phyloP scores from a whole-genome alignment of 768 basidiomycete species.

The Rhodotorula diobovata region DNA sequence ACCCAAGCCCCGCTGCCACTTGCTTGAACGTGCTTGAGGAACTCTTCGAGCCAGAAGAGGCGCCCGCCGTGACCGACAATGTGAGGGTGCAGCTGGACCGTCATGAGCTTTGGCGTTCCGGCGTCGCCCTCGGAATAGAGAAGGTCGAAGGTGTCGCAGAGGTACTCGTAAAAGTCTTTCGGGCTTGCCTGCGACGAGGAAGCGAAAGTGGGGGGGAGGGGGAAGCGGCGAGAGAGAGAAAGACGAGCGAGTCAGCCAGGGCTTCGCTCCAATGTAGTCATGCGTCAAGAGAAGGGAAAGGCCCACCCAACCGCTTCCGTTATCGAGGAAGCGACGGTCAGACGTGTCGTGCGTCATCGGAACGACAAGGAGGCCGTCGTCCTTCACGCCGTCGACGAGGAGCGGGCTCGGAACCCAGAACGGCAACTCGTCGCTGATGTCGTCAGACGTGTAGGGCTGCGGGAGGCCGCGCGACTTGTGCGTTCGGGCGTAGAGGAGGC shows the following conservation, averaged over 20 bases:
- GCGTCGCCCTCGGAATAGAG: slow-evolving; percentile 34
- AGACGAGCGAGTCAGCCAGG: too few relatives aligned
- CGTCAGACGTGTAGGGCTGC: slow-evolving; percentile 40
- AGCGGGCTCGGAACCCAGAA: slow-evolving; percentile 26
- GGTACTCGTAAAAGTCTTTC: slow-evolving; percentile 18
- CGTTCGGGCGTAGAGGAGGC: slow-evolving; percentile 33
- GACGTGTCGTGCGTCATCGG: slow-evolving; percentile 18
- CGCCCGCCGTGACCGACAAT: slow-evolving; percentile 40
- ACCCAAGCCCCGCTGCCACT: slow-evolving; percentile 37
- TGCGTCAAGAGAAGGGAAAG: not conserved
- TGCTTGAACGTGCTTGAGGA: slow-evolving; percentile 32
- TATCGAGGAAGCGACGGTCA: slow-evolving; percentile 36
- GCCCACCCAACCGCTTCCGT: slow-evolving; percentile 40
- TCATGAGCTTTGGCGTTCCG: slow-evolving; percentile 33
- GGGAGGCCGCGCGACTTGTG: slow-evolving; percentile 37
- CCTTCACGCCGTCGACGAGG: slow-evolving; percentile 13
- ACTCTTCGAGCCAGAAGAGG: slow-evolving; percentile 28
- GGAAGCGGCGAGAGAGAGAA: too few relatives aligned
- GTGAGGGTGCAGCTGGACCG: slow-evolving; percentile 42
- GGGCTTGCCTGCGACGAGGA: not conserved
- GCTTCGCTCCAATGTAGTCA: too few relatives aligned
- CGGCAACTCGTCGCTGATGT: slow-evolving; percentile 37
- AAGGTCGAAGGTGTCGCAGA: slow-evolving; percentile 20
- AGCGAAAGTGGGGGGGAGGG: too few relatives aligned
- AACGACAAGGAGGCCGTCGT: slow-evolving; percentile 28